Percentiles rank a stretch among this genome's conserved stretches.
Evolutionary conservation across 768 basidiomycete species (phyloP).

Genomic region (Lactifluus volemus): DNA sequence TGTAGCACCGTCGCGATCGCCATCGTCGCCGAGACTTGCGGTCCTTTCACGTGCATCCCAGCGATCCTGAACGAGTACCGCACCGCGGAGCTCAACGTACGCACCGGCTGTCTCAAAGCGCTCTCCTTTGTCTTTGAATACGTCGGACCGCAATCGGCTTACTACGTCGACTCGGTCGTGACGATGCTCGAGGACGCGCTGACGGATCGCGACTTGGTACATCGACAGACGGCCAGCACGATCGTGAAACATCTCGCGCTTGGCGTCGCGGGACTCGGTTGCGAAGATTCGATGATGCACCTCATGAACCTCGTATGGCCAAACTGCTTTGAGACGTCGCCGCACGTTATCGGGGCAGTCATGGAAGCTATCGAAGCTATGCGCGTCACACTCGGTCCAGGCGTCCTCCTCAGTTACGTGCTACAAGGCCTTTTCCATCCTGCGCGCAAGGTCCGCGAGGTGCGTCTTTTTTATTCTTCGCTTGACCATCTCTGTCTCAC

Average conservation of each 20-base stretch:
- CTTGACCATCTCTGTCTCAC: too few species aligned
- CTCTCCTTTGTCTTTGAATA: slow-evolving; percentile 99
- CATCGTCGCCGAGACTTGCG: slow-evolving; percentile 90
- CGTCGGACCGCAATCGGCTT: slow-evolving; percentile 92
- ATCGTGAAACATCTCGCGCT: slow-evolving; percentile 98
- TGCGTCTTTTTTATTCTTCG: slow-evolving; percentile 27
- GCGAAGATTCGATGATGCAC: slow-evolving; percentile 97
- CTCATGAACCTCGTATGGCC: slow-evolving; percentile 99
- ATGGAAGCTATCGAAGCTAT: slow-evolving; percentile 99
- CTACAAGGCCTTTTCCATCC: slow-evolving; percentile 97
- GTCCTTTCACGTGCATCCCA: slow-evolving; percentile 97
- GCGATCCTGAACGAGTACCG: slow-evolving; percentile 98
- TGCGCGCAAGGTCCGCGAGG: slow-evolving; percentile 92
- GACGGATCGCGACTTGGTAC: slow-evolving; percentile 96
- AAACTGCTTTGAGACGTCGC: slow-evolving; percentile 96
- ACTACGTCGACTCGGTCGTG: slow-evolving; percentile 95
- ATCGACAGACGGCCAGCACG: slow-evolving; percentile 94
- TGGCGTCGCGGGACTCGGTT: slow-evolving; percentile 93
- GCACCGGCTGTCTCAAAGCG: slow-evolving; percentile 97
- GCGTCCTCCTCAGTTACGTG: slow-evolving; percentile 84
- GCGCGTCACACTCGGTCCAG: slow-evolving; percentile 92
- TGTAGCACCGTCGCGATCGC: slow-evolving; percentile 98
- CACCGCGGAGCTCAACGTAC: slow-evolving; percentile 95
- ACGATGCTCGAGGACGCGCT: slow-evolving; percentile 98
- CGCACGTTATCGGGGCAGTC: slow-evolving; percentile 95